Percentiles rank a stretch among this genome's conserved stretches.
These are phyloP conservation scores for Nissolia schottii DNA, from an alignment of 306 rosid species.

Conservation along the genomic window DNA sequence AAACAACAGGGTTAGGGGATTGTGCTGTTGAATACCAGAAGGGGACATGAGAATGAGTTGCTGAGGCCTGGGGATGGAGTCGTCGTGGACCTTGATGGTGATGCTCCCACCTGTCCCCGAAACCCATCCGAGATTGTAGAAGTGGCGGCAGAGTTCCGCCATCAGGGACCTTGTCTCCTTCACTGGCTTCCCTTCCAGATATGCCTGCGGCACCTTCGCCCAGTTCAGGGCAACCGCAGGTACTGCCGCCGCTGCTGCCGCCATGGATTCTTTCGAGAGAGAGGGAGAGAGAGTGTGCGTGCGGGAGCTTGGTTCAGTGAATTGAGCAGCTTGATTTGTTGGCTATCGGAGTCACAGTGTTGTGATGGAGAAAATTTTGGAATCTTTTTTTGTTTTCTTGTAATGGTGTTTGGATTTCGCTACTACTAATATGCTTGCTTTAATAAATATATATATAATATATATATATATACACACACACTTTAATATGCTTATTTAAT, in stretches of 20 bases:
- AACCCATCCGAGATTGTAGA: conserved; percentile 90
- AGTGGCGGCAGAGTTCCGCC: conserved; percentile 90
- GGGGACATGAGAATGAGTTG: conserved; percentile 85
- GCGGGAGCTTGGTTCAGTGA: neutral
- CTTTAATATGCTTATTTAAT: too few relatives aligned
- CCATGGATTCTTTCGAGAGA: conserved; percentile 24
- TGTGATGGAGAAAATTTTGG: too few relatives aligned
- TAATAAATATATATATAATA: too few relatives aligned
- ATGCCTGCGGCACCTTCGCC: conserved; percentile 51
- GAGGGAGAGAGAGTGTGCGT: neutral
- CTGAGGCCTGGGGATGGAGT: conserved; percentile 60
- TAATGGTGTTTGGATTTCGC: too few relatives aligned
- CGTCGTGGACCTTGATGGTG: conserved; percentile 78
- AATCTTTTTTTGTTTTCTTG: too few relatives aligned
- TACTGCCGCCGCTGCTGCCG: conserved; percentile 18
- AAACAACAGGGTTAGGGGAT: neutral
- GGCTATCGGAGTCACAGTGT: too few relatives aligned
- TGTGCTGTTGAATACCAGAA: conserved; percentile 56
- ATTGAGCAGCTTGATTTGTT: conserved; percentile 26
- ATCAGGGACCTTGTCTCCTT: conserved; percentile 65
- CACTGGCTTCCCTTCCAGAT: conserved; percentile 61
- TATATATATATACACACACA: too few relatives aligned
- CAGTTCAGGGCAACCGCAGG: conserved; percentile 40
- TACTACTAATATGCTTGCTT: too few relatives aligned
- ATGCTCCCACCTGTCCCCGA: conserved; percentile 96